phyloP scores from a whole-genome alignment of 345 rosid genomes.

The Psidium friedrichsthalianum region DNA sequence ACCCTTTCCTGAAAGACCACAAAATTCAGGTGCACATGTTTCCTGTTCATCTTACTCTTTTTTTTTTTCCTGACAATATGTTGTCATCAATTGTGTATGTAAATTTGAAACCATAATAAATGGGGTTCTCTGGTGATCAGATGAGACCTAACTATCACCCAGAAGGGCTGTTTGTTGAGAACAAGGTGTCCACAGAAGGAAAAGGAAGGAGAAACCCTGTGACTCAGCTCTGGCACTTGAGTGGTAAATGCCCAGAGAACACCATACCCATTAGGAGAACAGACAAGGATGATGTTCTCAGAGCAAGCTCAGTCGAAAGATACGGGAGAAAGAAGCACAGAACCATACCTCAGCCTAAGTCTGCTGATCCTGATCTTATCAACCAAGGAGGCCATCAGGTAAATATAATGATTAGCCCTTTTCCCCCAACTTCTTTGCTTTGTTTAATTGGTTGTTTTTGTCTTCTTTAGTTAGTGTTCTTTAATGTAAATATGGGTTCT shows the following conservation, averaged over 20 bases:
- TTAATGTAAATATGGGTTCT: background rate
- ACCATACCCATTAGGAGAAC: conserved; percentile 67
- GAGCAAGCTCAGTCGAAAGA: conserved; percentile 64
- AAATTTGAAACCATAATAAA: background rate
- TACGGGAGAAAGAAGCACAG: conserved; percentile 38
- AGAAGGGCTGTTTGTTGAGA: conserved; percentile 33
- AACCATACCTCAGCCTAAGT: conserved; percentile 33
- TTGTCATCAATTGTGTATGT: background rate
- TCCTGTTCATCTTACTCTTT: background rate
- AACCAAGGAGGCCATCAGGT: conserved; percentile 18
- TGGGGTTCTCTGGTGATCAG: conserved; percentile 2
- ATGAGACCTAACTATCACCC: conserved; percentile 40
- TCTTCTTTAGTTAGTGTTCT: background rate
- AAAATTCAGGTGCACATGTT: conserved; percentile 62
- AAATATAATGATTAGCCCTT: background rate
- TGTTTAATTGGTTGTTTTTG: background rate
- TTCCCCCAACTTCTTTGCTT: background rate
- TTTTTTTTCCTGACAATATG: background rate
- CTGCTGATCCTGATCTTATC: conserved; percentile 29
- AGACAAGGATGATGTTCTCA: conserved; percentile 48
- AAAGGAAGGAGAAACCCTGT: conserved; percentile 11
- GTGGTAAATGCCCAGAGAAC: conserved; percentile 49
- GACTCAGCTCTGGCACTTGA: conserved; percentile 31
- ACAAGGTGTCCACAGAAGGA: conserved; percentile 14
- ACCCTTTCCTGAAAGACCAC: conserved; percentile 91